Conservation (phyloP, 371 early-diverging fungal genomes). For the Haplosporangium sp. region DNA sequence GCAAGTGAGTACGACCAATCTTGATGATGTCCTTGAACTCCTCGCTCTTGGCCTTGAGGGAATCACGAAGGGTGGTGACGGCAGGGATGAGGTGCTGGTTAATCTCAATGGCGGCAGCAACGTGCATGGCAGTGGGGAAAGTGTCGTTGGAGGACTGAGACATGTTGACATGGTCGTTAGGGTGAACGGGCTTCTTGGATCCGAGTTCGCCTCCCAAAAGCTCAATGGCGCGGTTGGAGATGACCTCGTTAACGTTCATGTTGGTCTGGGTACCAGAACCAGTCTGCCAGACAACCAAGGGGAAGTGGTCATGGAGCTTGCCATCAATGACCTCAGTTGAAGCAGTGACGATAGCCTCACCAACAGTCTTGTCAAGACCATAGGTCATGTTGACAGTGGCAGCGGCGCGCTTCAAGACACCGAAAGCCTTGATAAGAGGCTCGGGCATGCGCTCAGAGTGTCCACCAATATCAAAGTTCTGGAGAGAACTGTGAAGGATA, state of each 20-base stretch:
- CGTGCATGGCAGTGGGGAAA: slow-evolving; percentile 99
- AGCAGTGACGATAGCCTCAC: slow-evolving; percentile 89
- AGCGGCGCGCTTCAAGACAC: slow-evolving; percentile 92
- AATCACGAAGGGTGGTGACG: slow-evolving; percentile 77
- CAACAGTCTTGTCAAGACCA: slow-evolving; percentile 81
- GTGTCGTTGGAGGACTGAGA: slow-evolving; percentile 97
- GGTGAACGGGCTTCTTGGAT: slow-evolving; percentile 93
- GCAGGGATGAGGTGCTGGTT: slow-evolving; percentile 84
- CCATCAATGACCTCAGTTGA: slow-evolving; percentile 92
- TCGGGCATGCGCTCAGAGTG: slow-evolving; percentile 93
- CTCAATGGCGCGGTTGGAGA: slow-evolving; percentile 97
- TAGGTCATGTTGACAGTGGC: slow-evolving; percentile 92
- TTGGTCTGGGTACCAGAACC: slow-evolving; percentile 98
- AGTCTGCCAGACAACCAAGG: slow-evolving; percentile 96
- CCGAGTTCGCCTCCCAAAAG: slow-evolving; percentile 91
- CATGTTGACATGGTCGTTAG: slow-evolving; percentile 98
- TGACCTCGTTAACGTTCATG: slow-evolving; percentile 95
- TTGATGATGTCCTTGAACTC: slow-evolving; percentile 92
- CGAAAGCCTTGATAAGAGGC: slow-evolving; percentile 93
- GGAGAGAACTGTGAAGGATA: slow-evolving; percentile 80
- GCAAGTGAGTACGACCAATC: slow-evolving; percentile 95
- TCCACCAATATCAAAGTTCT: slow-evolving; percentile 97
- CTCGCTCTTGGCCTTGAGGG: slow-evolving; percentile 77
- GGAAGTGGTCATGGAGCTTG: slow-evolving; percentile 91
- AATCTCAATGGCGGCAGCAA: slow-evolving; percentile 89